phyloP scores from a whole-genome alignment of 2,329 filamentous ascomycete species.

The Fusarium phyllophilum region DNA sequence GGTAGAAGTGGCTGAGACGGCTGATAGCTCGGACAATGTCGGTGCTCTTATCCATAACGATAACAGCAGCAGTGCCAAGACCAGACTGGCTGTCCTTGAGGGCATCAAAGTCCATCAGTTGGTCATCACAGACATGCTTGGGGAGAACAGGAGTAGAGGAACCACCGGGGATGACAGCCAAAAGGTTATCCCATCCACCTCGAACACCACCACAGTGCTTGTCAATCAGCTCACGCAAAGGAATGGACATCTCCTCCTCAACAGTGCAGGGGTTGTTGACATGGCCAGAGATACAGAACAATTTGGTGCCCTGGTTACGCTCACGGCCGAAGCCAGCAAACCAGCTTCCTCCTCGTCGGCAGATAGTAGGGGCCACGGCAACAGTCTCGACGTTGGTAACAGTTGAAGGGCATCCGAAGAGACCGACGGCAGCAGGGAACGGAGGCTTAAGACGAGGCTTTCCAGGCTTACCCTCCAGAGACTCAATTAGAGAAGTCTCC shows the following conservation, averaged over 20 bases:
- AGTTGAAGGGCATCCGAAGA: slow-evolving; percentile 97
- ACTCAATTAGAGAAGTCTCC: slow-evolving; percentile 98
- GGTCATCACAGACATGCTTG: slow-evolving; percentile 88
- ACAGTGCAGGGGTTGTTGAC: slow-evolving; percentile 99
- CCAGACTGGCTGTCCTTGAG: slow-evolving; percentile 98
- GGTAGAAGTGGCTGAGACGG: slow-evolving; percentile 95
- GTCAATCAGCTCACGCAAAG: slow-evolving; percentile 94
- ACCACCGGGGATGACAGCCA: slow-evolving; percentile 93
- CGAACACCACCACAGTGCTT: slow-evolving; percentile 97
- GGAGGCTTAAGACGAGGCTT: slow-evolving; percentile 99
- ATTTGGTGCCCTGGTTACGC: slow-evolving; percentile 96
- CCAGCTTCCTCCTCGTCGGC: slow-evolving; percentile 90
- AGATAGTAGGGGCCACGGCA: slow-evolving; percentile 94
- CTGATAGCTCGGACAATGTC: slow-evolving; percentile 95
- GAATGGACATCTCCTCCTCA: slow-evolving; percentile 99
- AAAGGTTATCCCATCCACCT: slow-evolving; percentile 97
- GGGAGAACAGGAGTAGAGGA: slow-evolving; percentile 97
- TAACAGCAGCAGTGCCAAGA: slow-evolving; percentile 95
- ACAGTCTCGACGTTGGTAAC: slow-evolving; percentile 98
- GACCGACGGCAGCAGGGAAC: slow-evolving; percentile 95
- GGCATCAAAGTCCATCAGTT: slow-evolving; percentile 98
- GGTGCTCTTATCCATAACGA: slow-evolving; percentile 98
- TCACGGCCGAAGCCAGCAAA: slow-evolving; percentile 95
- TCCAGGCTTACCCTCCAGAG: slow-evolving; percentile 96
- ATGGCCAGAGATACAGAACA: slow-evolving; percentile 97